Evolutionary conservation across 495 filamentous ascomycete genomes (phyloP), one percentile per base, ranked within the genome.

Genomic region (Penicillium paxilli): DNA sequence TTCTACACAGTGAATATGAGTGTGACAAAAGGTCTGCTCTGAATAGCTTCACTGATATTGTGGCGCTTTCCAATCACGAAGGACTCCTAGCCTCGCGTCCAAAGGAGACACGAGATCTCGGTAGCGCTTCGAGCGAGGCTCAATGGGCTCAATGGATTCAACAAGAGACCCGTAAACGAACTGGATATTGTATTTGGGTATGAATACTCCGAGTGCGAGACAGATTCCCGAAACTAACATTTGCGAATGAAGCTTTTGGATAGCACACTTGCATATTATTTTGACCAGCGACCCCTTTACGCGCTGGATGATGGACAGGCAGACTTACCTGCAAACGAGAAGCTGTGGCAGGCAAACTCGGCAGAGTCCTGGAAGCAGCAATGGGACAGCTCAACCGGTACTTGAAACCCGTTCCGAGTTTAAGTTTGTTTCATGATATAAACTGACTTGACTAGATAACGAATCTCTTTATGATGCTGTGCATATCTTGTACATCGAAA

Each of bases 401-500:
- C 10, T 23, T 40, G 12, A 14, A 26, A n/a, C 37, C 37, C 25
- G 42, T 21, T 10, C 23, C 30, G n/a, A n/a, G n/a, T n/a, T n/a
- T n/a, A n/a, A n/a, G n/a, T 17, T 14, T 24, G n/a, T 35, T 33
- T 28, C 42, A 19, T 20, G 40, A 44, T 8, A 5, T 9, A 2
- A 52, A 7, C 42, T 61, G 33, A 65, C 41, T 32, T 30, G 32
- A 11, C 25, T 48, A 67, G 67, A 53, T 38, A 68, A 64, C 11
- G 62, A 73, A 32, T 76, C 78, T 21, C 65, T 82, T 6, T 73
- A 74, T 35, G 58, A 69, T 41, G 70, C 78, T 20, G 63, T 78
- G 11, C 69, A 81, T 28, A 69, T 69, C 4, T 52, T 79, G 21
- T 81, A 80, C 53, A 73, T 81, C 23, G 79, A 83, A 58, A 81